A percentile compares a stretch with the other conserved stretches of the same genome.
phyloP scores from a whole-genome alignment of 352 stramenopile genomes.

The Nothophytophthora sp. region DNA sequence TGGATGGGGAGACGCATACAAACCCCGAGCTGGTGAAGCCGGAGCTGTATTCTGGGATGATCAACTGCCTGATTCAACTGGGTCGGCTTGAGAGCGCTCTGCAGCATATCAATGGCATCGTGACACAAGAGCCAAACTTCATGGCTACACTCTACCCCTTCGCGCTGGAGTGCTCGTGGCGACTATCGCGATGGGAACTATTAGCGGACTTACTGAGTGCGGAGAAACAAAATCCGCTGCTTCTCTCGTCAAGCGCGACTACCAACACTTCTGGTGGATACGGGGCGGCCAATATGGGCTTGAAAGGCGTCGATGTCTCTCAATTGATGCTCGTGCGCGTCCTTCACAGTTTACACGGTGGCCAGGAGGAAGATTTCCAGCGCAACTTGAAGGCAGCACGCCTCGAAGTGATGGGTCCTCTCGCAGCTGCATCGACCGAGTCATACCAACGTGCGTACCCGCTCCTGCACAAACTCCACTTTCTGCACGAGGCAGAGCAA shows the following conservation, averaged over 20 bases:
- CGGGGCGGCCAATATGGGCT: constrained; percentile 21
- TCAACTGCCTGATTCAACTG: constrained; percentile 84
- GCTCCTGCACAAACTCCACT: constrained; percentile 73
- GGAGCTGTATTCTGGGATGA: constrained; percentile 79
- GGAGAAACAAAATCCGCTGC: constrained; percentile 68
- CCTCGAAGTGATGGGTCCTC: constrained; percentile 67
- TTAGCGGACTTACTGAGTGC: constrained; percentile 74
- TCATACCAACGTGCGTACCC: constrained; percentile 82
- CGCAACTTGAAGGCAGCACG: constrained; percentile 66
- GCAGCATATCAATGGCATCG: constrained; percentile 87
- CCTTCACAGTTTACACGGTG: constrained; percentile 69
- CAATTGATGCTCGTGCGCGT: constrained; percentile 84
- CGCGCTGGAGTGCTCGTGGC: constrained; percentile 84
- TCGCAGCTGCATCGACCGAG: constrained; percentile 69
- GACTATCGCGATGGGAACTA: constrained; percentile 84
- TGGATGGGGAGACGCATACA: constrained; percentile 34
- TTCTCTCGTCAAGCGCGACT: constrained; percentile 31
- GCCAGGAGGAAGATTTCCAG: constrained; percentile 54
- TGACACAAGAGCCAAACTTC: constrained; percentile 74
- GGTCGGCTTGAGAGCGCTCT: constrained; percentile 82
- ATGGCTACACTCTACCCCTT: constrained; percentile 82
- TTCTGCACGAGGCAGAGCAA: constrained; percentile 76
- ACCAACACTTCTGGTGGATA: constrained; percentile 9
- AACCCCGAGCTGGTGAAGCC: constrained; percentile 68
- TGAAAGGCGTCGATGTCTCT: constrained; percentile 72